Percentiles rank a stretch among this genome's conserved stretches.
These are phyloP conservation scores for Dichotomocladium elegans DNA, from an alignment of 371 early-diverging fungal species.

Conservation along the genomic window DNA sequence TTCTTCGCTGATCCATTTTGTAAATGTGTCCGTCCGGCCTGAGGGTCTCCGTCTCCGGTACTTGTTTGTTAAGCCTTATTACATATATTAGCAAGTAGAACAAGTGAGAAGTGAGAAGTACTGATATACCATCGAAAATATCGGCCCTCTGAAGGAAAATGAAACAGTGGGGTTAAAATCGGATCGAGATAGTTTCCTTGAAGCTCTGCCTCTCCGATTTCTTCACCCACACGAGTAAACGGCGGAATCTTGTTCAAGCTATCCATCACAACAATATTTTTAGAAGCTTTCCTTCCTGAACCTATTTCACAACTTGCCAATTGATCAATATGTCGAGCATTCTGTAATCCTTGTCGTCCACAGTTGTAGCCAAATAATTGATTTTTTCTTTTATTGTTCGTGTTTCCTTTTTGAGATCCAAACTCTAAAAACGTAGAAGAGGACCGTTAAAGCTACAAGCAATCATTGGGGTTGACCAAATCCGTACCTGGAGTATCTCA, in stretches of 20 bases:
- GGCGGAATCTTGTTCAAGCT: neutral
- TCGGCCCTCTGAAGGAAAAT: neutral
- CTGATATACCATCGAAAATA: neutral
- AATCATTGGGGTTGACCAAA: slow-evolving; percentile 10
- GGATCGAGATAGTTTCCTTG: slow-evolving; percentile 2
- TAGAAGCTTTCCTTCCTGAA: too few species aligned
- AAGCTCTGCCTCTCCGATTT: slow-evolving; percentile 1
- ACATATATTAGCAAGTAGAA: too few species aligned
- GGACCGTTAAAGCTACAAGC: slow-evolving; percentile 7
- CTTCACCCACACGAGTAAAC: neutral
- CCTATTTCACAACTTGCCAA: neutral
- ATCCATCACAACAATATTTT: neutral
- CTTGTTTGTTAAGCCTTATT: slow-evolving; percentile 2
- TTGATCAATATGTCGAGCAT: neutral
- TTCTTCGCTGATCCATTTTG: slow-evolving; percentile 13
- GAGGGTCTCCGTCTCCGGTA: neutral
- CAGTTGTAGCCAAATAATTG: slow-evolving; percentile 1
- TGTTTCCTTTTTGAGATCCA: slow-evolving; percentile 8
- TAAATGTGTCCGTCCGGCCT: slow-evolving; percentile 9
- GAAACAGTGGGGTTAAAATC: slow-evolving; percentile 1
- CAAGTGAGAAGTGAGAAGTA: too few species aligned
- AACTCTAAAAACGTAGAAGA: slow-evolving; percentile 13
- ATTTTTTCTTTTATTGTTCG: slow-evolving; percentile 10
- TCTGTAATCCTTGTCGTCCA: neutral
- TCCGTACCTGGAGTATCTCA: slow-evolving; percentile 16